Percentiles rank a stretch among this genome's conserved stretches.
These are phyloP conservation scores for Lepidopterella palustris DNA, from an alignment of 495 filamentous ascomycete genomes.

Conservation along the genomic window DNA sequence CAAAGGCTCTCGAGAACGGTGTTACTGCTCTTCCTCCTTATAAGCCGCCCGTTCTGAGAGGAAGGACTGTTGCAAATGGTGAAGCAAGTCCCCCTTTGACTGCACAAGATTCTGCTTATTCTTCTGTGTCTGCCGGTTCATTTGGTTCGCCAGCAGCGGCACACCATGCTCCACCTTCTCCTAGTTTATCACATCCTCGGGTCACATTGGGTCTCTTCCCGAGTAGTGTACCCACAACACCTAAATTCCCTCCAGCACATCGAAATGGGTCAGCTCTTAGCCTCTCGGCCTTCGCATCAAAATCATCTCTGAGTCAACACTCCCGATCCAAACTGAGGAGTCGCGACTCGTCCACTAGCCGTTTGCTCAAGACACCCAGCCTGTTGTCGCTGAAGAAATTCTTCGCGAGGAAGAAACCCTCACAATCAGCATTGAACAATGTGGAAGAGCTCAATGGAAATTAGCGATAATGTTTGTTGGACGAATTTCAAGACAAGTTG, in stretches of 20 bases:
- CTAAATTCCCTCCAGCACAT: conserved; percentile 14
- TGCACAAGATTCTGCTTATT: conserved; percentile 28
- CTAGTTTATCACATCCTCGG: conserved; percentile 18
- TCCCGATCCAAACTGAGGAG: conserved; percentile 17
- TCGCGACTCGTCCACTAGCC: conserved; percentile 9
- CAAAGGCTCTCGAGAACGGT: neutral
- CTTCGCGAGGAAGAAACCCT: conserved; percentile 21
- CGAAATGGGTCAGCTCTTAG: conserved; percentile 20
- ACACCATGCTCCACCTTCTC: conserved; percentile 16
- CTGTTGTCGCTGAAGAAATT: conserved; percentile 22
- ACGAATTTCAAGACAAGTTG: neutral
- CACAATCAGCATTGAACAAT: neutral
- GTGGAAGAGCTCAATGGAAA: neutral
- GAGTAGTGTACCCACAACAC: conserved; percentile 22
- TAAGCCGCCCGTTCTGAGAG: neutral
- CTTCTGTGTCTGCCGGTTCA: conserved; percentile 24
- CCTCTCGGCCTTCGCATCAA: conserved; percentile 4
- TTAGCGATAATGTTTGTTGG: neutral
- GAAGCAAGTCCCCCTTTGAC: conserved; percentile 24
- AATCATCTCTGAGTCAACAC: conserved; percentile 8
- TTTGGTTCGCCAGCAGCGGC: conserved; percentile 19
- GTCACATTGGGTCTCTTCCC: conserved; percentile 25
- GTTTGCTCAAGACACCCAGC: conserved; percentile 19
- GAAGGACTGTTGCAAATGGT: neutral
- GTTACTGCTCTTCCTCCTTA: neutral